Evolutionary conservation across 75 land plant genomes (phyloP).

Genomic region (Cunninghamia lanceolata): DNA sequence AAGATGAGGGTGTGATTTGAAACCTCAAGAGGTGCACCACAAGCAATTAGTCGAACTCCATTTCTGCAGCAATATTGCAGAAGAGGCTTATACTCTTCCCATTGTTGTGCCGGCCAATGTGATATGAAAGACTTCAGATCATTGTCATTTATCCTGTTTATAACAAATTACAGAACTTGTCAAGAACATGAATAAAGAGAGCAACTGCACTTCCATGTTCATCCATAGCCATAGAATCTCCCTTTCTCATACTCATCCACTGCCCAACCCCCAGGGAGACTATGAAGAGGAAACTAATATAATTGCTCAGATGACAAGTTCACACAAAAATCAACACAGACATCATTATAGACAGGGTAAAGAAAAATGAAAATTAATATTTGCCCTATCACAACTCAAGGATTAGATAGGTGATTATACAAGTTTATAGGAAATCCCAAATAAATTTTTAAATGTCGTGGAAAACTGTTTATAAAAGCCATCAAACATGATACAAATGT

Average conservation of each 20-base stretch:
- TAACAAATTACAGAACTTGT: background rate
- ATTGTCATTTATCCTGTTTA: slow-evolving; percentile 67
- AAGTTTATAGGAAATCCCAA: background rate
- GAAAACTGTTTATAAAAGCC: background rate
- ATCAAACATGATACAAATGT: background rate
- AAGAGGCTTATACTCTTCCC: slow-evolving; percentile 83
- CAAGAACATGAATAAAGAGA: background rate
- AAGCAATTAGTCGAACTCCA: slow-evolving; percentile 79
- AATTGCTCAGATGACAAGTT: background rate
- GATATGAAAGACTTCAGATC: slow-evolving; percentile 46
- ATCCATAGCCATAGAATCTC: background rate
- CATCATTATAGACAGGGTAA: background rate
- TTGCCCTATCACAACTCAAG: background rate
- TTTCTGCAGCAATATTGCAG: slow-evolving; percentile 73
- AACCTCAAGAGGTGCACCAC: slow-evolving; percentile 91
- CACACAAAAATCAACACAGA: background rate
- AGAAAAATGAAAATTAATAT: background rate
- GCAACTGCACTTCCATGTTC: background rate
- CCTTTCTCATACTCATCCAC: background rate
- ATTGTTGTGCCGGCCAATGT: slow-evolving; percentile 69
- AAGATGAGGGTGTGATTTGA: background rate
- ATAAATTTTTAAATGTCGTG: background rate
- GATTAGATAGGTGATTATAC: background rate
- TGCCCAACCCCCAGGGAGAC: background rate
- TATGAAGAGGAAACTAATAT: background rate